Conservation (phyloP, 129 eudicot species). For the Flaveria robusta region DNA sequence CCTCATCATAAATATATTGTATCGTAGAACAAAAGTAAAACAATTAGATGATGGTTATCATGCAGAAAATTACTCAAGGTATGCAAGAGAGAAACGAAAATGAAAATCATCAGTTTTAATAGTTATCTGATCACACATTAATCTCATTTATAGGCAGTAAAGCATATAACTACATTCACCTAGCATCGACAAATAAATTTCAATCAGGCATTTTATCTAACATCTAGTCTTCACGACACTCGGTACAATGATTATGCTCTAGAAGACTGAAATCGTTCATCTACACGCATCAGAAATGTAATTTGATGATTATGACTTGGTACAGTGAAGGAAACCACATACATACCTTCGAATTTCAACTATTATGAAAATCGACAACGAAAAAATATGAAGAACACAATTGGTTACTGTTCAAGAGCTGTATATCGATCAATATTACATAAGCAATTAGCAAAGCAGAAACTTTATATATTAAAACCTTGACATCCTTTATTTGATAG, state of each 20-base stretch:
- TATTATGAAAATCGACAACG: slow-evolving; percentile 8
- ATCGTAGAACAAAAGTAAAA: too few species aligned
- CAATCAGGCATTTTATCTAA: slow-evolving; percentile 26
- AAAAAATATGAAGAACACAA: neutral
- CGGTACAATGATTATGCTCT: neutral
- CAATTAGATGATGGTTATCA: too few species aligned
- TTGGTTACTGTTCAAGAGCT: too few species aligned
- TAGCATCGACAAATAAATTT: neutral
- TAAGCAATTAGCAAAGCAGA: too few species aligned
- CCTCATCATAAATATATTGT: too few species aligned
- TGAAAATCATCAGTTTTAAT: neutral
- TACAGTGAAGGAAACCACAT: neutral
- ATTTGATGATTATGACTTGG: slow-evolving; percentile 7
- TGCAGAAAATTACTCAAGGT: too few species aligned
- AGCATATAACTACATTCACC: neutral
- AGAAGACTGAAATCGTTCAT: slow-evolving; percentile 8
- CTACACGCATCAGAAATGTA: neutral
- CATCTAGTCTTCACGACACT: slow-evolving; percentile 4
- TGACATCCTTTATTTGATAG: too few species aligned
- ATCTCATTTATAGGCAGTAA: neutral
- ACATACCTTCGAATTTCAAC: slow-evolving; percentile 27
- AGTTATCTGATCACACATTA: neutral
- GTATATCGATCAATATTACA: too few species aligned
- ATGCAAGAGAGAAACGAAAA: neutral
- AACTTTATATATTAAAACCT: too few species aligned